Evolutionary conservation across 345 rosid genomes (phyloP).

Genomic region (Geranium rotundifolium): DNA sequence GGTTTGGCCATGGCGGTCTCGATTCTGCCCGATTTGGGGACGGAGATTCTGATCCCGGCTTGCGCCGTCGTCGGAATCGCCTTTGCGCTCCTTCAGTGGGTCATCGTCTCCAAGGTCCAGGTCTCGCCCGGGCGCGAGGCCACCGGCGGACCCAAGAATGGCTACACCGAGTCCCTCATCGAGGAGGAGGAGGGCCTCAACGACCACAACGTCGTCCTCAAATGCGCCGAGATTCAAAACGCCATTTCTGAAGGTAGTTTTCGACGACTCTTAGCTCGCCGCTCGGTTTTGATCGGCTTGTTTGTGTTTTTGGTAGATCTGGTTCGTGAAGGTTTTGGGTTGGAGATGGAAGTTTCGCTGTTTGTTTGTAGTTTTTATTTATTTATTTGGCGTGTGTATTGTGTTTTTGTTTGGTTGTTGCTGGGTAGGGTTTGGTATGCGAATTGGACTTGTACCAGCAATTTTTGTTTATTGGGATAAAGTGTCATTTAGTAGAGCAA

Average conservation of each 20-base stretch:
- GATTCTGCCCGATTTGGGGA: conserved; percentile 57
- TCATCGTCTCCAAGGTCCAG: conserved; percentile 59
- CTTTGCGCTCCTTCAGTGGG: conserved; percentile 73
- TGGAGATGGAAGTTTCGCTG: too few species aligned
- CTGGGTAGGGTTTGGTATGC: too few species aligned
- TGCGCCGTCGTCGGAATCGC: conserved; percentile 73
- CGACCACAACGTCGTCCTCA: conserved; percentile 68
- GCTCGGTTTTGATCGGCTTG: too few species aligned
- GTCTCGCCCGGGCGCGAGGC: conserved; percentile 23
- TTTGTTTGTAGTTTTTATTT: too few species aligned
- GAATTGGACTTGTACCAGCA: too few species aligned
- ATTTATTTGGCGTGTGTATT: too few species aligned
- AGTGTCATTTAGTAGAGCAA: too few species aligned
- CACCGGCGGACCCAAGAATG: conserved; percentile 27
- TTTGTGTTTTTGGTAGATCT: too few species aligned
- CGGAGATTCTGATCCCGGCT: conserved; percentile 70
- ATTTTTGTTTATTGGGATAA: too few species aligned
- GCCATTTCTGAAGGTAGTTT: conserved; percentile 66
- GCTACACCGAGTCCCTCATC: conserved; percentile 52
- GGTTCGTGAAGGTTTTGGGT: too few species aligned
- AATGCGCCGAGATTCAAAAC: conserved; percentile 83
- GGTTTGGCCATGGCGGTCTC: conserved; percentile 18
- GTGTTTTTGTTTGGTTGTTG: too few species aligned
- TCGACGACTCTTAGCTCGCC: not conserved
- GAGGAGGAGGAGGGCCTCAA: conserved; percentile 94